A percentile compares a stretch with the other conserved stretches of the same genome.
Evolutionary conservation across 129 eudicot species (phyloP).

Genomic region (Lactuca sativa): DNA sequence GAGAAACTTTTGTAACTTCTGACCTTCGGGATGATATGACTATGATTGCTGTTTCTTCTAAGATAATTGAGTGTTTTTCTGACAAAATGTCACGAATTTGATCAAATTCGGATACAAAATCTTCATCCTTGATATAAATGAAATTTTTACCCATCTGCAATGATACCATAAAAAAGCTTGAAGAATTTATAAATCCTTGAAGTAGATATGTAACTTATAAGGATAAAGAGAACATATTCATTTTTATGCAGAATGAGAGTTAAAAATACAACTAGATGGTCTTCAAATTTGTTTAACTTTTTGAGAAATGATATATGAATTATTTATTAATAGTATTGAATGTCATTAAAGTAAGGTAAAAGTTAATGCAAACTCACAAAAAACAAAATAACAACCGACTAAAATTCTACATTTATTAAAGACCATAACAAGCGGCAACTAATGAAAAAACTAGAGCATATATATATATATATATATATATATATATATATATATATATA

Average conservation of each 20-base stretch:
- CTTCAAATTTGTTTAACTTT: background rate
- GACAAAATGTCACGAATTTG: constrained; percentile 10
- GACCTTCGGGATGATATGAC: constrained; percentile 15
- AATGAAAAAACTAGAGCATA: too few relatives aligned
- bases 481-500: too few relatives aligned
- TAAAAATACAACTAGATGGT: background rate
- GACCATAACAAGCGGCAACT: too few relatives aligned
- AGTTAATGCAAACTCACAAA: background rate
- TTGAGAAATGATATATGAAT: background rate
- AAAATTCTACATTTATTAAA: too few relatives aligned
- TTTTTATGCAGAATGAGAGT: background rate
- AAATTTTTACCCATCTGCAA: constrained; percentile 13
- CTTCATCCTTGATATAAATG: constrained; percentile 32
- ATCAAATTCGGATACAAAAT: constrained; percentile 30
- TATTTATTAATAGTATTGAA: background rate
- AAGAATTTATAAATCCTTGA: background rate
- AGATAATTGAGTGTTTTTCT: constrained; percentile 6
- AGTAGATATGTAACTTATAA: background rate
- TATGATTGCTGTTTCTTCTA: constrained; percentile 17
- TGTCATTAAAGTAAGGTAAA: background rate
- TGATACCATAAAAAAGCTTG: background rate
- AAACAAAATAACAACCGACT: too few relatives aligned
- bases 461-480: too few relatives aligned
- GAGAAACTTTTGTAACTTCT: background rate
- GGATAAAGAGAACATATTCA: background rate